Evolutionary conservation across 257 asterid species (phyloP), one percentile per base, ranked within the genome.

Genomic region (Forsythia suspensa): DNA sequence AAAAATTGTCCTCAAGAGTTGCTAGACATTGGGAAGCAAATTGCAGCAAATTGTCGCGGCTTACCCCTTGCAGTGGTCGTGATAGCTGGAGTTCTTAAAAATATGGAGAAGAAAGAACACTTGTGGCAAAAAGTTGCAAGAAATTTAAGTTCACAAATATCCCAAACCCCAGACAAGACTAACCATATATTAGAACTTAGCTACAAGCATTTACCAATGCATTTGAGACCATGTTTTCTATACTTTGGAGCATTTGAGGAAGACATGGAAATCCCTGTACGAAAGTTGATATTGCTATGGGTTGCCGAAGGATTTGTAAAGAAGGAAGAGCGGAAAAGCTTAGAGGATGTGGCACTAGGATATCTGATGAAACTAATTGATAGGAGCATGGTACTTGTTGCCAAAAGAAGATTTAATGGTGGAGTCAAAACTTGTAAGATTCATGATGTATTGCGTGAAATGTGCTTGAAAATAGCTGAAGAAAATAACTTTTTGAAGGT

Each of bases 361-460:
- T 52, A 16, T 52, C 2, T 52, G 2, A 16, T 52, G 24, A 0
- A 52, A 7, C 18, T 82, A 66, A 68, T 77, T 34, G 24, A 2
- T 9, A 72, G 80, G 59, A 82, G 79, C 59, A 0, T 52, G 21
- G 21, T 52, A 52, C 21, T 52, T 52, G 63, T 52, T 16, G 4
- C 21, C 24, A 52, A 16, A 16, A 7, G 24, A 52, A 52, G 63
- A 16, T 52, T 0, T 52, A 0, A 52, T 52, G 24, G 63, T 13
- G 8, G 15, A 6, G 63, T 52, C 8, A 52, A 52, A 18, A 18
- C 3, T 4, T 52, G 63, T 24, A 38, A 40, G 42, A 67, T 74
- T 48, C 79, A 74, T 39, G 83, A 80, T 42, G 46, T 73, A 42
- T 51, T 80, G 72, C 73, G 9, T 67, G 75, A 77, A 16, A 71